Conservation (phyloP, 495 filamentous ascomycete genomes). For the Trichoderma gamsii region DNA sequence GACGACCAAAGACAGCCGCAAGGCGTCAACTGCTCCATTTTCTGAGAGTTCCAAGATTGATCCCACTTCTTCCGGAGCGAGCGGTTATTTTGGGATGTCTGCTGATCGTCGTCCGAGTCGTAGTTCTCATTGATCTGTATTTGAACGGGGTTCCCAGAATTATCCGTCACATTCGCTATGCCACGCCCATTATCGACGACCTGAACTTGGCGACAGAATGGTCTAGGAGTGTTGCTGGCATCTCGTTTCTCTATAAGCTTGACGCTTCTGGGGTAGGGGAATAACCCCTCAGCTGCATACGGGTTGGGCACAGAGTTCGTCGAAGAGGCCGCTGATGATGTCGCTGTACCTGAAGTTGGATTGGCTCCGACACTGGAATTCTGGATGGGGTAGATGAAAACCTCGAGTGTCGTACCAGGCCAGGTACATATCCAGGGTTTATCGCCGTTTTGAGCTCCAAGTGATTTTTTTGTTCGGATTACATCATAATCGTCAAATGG, state of each 20-base stretch:
- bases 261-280: constrained; percentile 61
- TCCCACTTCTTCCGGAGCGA: not conserved
- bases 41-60: constrained; percentile 14
- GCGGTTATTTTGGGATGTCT: constrained; percentile 14
- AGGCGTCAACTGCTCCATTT: constrained; percentile 26
- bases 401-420: constrained; percentile 74
- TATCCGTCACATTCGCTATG: constrained; percentile 35
- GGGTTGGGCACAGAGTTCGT: not conserved
- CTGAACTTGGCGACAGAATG: constrained; percentile 64
- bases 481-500: not conserved
- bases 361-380: constrained; percentile 36
- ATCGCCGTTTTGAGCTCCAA: constrained; percentile 43
- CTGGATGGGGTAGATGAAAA: constrained; percentile 71
- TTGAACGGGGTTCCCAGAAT: constrained; percentile 39
- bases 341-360: constrained; percentile 17
- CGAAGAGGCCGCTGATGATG: not conserved
- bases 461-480: not conserved
- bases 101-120: not conserved
- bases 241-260: constrained; percentile 75
- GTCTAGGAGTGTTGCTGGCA: constrained; percentile 37
- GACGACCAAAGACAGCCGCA: constrained; percentile 32
- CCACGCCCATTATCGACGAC: constrained; percentile 45
- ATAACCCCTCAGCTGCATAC: constrained; percentile 17
- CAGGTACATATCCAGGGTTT: constrained; percentile 85
- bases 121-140: constrained; percentile 53